Conservation (phyloP, 352 stramenopile genomes). For the Thalassiosira oceanica region DNA sequence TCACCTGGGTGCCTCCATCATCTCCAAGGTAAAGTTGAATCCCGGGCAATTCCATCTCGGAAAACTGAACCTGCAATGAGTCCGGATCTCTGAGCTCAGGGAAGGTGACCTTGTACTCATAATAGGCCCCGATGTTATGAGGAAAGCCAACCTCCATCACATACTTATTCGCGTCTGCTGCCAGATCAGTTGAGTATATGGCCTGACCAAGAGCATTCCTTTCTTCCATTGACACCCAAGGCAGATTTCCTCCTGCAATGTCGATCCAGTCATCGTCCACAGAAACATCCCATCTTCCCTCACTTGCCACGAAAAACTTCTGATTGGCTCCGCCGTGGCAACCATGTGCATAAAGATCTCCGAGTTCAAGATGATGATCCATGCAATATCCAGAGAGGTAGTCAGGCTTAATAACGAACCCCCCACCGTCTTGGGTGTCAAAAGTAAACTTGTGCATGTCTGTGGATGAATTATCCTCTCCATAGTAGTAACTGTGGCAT, state of each 20-base stretch:
- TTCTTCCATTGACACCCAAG: constrained; percentile 28
- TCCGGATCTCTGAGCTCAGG: constrained; percentile 19
- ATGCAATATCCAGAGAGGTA: neutral
- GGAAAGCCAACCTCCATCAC: constrained; percentile 35
- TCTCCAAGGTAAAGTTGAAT: too few species aligned
- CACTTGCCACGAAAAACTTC: neutral
- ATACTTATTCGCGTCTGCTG: constrained; percentile 20
- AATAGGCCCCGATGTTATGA: constrained; percentile 27
- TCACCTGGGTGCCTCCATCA: too few species aligned
- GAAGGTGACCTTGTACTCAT: constrained; percentile 42
- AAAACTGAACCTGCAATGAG: constrained; percentile 9
- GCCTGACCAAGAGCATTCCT: constrained; percentile 17
- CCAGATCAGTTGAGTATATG: constrained; percentile 29
- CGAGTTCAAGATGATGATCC: neutral
- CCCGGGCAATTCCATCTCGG: constrained; percentile 41
- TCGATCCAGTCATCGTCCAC: constrained; percentile 1
- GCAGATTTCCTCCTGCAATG: neutral
- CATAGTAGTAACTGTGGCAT: constrained; percentile 1
- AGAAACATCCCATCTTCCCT: neutral
- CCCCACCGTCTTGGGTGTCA: neutral
- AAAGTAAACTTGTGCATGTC: neutral
- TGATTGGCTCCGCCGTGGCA: constrained; percentile 7
- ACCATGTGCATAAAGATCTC: neutral
- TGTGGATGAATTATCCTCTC: neutral
- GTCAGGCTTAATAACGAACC: neutral